Percentiles rank a stretch among this genome's conserved stretches.
Evolutionary conservation across 768 basidiomycete species (phyloP).

Genomic region (Termitomyces sp.): DNA sequence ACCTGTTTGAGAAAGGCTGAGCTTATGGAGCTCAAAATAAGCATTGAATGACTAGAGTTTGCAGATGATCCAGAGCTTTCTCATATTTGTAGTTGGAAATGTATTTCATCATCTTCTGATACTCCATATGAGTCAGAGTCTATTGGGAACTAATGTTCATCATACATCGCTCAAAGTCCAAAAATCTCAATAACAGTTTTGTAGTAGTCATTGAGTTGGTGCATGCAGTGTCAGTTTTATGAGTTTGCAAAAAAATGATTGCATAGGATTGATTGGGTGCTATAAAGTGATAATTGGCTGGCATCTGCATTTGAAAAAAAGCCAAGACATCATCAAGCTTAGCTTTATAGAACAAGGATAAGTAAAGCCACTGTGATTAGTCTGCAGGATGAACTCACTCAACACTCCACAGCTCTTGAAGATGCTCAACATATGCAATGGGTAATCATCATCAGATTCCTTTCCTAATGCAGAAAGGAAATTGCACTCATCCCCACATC

Average conservation of each 20-base stretch:
- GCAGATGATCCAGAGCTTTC: constrained; percentile 25
- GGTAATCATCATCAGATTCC: background rate
- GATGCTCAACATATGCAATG: background rate
- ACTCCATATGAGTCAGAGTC: constrained; percentile 21
- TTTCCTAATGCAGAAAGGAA: background rate
- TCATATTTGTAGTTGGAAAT: constrained; percentile 19
- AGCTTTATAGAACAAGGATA: background rate
- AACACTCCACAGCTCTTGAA: background rate
- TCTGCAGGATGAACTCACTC: too few species aligned
- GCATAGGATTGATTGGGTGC: constrained; percentile 9
- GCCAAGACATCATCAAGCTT: constrained; percentile 2
- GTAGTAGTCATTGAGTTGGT: constrained; percentile 12
- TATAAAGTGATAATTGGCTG: constrained; percentile 10
- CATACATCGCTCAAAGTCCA: constrained; percentile 18
- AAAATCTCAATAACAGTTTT: constrained; percentile 18
- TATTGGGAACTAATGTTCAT: constrained; percentile 24
- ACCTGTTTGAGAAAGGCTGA: constrained; percentile 33
- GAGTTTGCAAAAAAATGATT: constrained; percentile 13
- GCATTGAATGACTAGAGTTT: constrained; percentile 12
- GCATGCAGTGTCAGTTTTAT: constrained; percentile 19
- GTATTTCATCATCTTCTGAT: constrained; percentile 13
- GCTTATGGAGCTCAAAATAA: constrained; percentile 36
- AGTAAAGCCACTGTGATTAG: background rate
- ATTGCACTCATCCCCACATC: background rate
- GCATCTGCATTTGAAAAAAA: constrained; percentile 13